Percentiles rank a stretch among this genome's conserved stretches.
Evolutionary conservation across 2,329 filamentous ascomycete species (phyloP).

Genomic region (Zasmidium cellare): DNA sequence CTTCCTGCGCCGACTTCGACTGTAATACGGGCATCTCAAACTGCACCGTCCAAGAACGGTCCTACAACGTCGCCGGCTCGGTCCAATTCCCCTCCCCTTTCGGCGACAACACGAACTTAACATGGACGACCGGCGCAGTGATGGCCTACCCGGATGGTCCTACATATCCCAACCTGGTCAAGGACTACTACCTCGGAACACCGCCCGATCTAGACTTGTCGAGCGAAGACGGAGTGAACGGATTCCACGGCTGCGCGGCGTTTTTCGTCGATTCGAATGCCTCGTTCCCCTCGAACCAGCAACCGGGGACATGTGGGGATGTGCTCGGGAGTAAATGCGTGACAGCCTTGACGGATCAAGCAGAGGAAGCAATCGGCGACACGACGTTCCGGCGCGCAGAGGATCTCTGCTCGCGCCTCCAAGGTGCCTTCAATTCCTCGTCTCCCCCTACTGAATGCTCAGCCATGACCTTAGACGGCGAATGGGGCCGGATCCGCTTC

Average conservation of each 20-base stretch:
- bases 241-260: neutral
- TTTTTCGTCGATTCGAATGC: neutral
- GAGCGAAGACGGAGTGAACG: neutral
- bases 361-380: neutral
- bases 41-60: neutral
- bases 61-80: neutral
- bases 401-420: neutral
- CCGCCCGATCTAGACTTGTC: neutral
- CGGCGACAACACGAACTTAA: neutral
- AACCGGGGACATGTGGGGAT: neutral
- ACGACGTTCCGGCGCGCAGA: neutral
- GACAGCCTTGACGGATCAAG: neutral
- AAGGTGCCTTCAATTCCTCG: neutral
- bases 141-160: neutral
- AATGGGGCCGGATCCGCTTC: neutral
- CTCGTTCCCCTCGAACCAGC: neutral
- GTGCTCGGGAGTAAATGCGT: neutral
- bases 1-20: neutral
- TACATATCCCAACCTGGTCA: neutral
- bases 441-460: neutral
- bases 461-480: neutral
- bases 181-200: neutral
- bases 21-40: neutral
- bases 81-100: neutral
- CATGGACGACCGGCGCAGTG: neutral